Evolutionary conservation across 2,329 filamentous ascomycete genomes (phyloP), one percentile per base, ranked within the genome.

Genomic region (Exophiala calicioides): DNA sequence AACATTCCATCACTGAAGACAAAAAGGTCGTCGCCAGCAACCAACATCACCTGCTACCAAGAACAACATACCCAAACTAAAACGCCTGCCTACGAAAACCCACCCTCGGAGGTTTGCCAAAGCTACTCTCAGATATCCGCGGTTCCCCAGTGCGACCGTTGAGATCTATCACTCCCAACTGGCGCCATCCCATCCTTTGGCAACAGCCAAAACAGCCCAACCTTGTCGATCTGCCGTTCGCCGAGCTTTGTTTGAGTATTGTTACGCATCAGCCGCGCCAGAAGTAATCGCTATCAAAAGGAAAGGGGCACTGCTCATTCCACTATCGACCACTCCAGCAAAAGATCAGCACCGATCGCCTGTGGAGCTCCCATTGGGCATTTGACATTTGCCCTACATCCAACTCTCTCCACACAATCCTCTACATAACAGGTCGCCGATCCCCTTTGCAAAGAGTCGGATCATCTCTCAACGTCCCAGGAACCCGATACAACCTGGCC

Each of bases 401-500:
- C 47, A 45, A 50, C 18, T 13, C 35, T 49, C 48, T 50, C 48
- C 54, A 52, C 46, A 52, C 34, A 29, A 43, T 36, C 43, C 32
- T 35, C 45, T 57, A 57, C 54, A 54, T 57, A 57, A 57, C 48
- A 46, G 13, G n/a, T 54, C 48, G 54, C 51, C 45, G 54, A 57
- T 57, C 54, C 40, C 49, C 54, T 53, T 32, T 20, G 35, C 34
- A 41, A 40, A 29, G 23, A 49, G 30, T 49, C 46, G 41, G 44
- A 45, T 49, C 40, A 36, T 39, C 49, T 47, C 36, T 38, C 29
- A 49, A 24, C 9, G 36, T 44, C 20, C 27, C 20, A 42, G 45
- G 40, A 43, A 53, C 50, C 44, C 42, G 45, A 35, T 44, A 34
- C 31, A 35, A 31, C 30, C 35, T 48, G 41, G 41, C 4, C n/a